Conservation (phyloP, 768 basidiomycete genomes). For the Agaricus sinodeliciosus region DNA sequence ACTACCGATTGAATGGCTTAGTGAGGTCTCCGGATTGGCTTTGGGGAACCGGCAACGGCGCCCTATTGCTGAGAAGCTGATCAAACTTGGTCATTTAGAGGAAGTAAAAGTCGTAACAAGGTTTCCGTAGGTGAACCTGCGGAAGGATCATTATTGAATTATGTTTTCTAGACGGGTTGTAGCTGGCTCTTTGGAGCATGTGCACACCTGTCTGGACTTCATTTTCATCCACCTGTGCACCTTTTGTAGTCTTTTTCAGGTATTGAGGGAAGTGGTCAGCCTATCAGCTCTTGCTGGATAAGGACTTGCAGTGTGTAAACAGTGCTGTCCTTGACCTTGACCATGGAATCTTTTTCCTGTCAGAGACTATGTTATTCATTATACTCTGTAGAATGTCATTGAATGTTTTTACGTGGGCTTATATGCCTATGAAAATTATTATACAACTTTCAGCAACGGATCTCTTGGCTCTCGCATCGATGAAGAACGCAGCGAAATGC, state of each 20-base stretch:
- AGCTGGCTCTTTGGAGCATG: conserved; percentile 26
- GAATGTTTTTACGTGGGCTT: not conserved
- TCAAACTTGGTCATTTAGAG: conserved; percentile 76
- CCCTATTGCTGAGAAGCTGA: conserved; percentile 23
- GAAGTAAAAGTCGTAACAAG: conserved; percentile 82
- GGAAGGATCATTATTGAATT: conserved; percentile 67
- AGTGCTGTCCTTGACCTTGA: too few species aligned
- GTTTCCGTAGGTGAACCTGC: conserved; percentile 81
- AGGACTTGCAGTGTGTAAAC: too few species aligned
- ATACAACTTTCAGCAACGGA: conserved; percentile 49
- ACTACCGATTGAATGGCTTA: conserved; percentile 90
- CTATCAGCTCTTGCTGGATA: too few species aligned
- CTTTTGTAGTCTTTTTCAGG: conserved; percentile 20
- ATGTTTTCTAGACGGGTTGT: conserved; percentile 22
- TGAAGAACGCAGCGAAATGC: conserved; percentile 78
- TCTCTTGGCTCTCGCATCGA: conserved; percentile 77
- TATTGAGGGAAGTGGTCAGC: not conserved
- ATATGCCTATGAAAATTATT: not conserved
- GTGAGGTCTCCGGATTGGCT: conserved; percentile 80
- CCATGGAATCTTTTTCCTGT: too few species aligned
- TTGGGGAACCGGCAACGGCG: conserved; percentile 50
- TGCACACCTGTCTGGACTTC: conserved; percentile 28
- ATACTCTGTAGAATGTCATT: not conserved
- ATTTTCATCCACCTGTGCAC: conserved; percentile 43
- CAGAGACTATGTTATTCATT: too few species aligned